Base-by-base conservation (phyloP, 345 rosid genomes). In the Erucastrum elatum region DNA sequence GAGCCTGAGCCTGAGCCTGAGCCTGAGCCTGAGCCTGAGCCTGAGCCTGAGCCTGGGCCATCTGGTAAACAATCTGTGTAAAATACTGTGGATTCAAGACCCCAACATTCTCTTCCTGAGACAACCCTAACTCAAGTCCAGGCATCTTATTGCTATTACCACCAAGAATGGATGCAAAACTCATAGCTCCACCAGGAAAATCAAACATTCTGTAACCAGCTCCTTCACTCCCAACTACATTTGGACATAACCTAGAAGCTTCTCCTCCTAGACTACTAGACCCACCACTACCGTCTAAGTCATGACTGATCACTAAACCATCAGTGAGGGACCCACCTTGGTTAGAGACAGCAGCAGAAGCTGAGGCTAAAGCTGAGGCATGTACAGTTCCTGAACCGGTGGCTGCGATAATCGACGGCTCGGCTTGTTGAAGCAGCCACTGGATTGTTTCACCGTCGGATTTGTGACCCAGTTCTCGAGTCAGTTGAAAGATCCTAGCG, bases 391-490 rank as follows among this genome's bases (percentile, higher is more conserved):
- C 98, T 35, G 88, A 84, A 65, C 98, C 98, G 0, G 98, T 94
- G 39, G 96, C n/a, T n/a, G n/a, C n/a, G n/a, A n/a, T n/a, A n/a
- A n/a, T n/a, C n/a, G n/a, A n/a, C n/a, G n/a, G n/a, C n/a, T n/a
- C n/a, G n/a, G n/a, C 96, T 76, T 94, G 98, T 58, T 94, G 98
- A 39, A 94, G 84, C 16, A 94, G 81, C 98, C 98, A 94, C 86
- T 92, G 96, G 41, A 94, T 94, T 25, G 98, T 94, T 75, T 94
- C 96, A 6, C 98, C 98, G 76, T 94, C 98, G 2, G 98, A 94
- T 87, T 94, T 94, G 72, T 94, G 96, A 80, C 96, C 98, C 85
- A 94, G 84, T 85, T 94, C 98, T 66, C 98, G 87, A 39, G 98
- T 94, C 80, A 94, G 84, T 65, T 94, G 98, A 63, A 94, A 94